phyloP scores from a whole-genome alignment of 495 filamentous ascomycete genomes.

The Lophium mytilinum region DNA sequence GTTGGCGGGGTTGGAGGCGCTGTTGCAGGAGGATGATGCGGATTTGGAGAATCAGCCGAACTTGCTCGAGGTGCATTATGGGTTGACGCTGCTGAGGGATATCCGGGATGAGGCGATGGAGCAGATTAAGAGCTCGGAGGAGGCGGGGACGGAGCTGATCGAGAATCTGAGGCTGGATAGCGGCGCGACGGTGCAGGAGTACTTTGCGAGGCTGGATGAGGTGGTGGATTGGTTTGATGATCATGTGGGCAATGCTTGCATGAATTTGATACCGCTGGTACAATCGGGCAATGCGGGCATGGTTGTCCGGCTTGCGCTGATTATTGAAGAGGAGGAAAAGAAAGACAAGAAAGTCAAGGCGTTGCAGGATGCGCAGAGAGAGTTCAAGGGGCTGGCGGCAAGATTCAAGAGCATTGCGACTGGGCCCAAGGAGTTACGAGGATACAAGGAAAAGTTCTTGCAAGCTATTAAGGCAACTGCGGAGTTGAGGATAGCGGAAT shows the following conservation, averaged over 20 bases:
- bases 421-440: constrained; percentile 81
- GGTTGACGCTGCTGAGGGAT: constrained; percentile 81
- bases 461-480: constrained; percentile 67
- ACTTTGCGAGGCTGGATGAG: constrained; percentile 80
- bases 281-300: constrained; percentile 76
- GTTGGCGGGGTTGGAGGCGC: constrained; percentile 60
- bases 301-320: constrained; percentile 81
- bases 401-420: constrained; percentile 91
- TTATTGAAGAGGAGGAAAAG: constrained; percentile 93
- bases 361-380: constrained; percentile 85
- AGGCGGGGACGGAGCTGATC: constrained; percentile 31
- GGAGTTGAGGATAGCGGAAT: constrained; percentile 63
- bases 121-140: constrained; percentile 43
- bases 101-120: constrained; percentile 94
- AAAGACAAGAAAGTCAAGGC: constrained; percentile 85
- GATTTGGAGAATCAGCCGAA: constrained; percentile 90
- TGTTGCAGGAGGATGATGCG: constrained; percentile 72
- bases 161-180: constrained; percentile 48
- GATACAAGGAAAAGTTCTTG: constrained; percentile 94
- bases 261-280: constrained; percentile 82
- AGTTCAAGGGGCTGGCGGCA: constrained; percentile 86
- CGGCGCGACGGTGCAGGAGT: constrained; percentile 66
- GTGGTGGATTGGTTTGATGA: constrained; percentile 93
- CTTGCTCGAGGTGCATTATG: constrained; percentile 78
- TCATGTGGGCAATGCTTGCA: constrained; percentile 76